phyloP scores from a whole-genome alignment of 2,329 filamentous ascomycete species.

The Tolypocladium capitatum region DNA sequence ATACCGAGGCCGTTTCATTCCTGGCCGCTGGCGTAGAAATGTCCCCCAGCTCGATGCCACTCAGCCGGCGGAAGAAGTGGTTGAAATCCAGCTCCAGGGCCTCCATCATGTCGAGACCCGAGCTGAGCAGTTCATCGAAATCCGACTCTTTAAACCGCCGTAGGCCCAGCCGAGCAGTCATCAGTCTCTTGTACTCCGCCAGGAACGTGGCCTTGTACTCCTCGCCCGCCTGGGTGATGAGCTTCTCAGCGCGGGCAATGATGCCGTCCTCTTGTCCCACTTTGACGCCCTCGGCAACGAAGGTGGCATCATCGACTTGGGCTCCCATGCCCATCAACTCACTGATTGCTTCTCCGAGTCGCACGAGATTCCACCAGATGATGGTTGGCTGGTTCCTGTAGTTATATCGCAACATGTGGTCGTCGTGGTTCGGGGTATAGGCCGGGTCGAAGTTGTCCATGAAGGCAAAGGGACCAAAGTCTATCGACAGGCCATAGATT shows the following conservation, averaged over 20 bases:
- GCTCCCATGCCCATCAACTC: slow-evolving; percentile 73
- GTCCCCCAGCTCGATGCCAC: slow-evolving; percentile 45
- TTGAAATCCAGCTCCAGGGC: slow-evolving; percentile 81
- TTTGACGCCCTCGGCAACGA: slow-evolving; percentile 57
- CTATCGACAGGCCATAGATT: slow-evolving; percentile 74
- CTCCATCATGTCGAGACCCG: slow-evolving; percentile 70
- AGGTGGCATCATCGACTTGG: slow-evolving; percentile 56
- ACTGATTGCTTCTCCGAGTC: slow-evolving; percentile 77
- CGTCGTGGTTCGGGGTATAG: slow-evolving; percentile 96
- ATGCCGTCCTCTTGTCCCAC: slow-evolving; percentile 52
- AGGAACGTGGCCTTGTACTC: slow-evolving; percentile 85
- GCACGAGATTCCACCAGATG: slow-evolving; percentile 97
- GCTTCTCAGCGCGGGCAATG: slow-evolving; percentile 64
- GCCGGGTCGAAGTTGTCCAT: slow-evolving; percentile 91
- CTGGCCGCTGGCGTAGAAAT: slow-evolving; percentile 52
- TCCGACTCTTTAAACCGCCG: slow-evolving; percentile 56
- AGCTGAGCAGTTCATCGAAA: slow-evolving; percentile 71
- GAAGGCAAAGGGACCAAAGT: slow-evolving; percentile 95
- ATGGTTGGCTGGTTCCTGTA: slow-evolving; percentile 92
- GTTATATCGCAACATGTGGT: slow-evolving; percentile 71
- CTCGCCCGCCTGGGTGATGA: slow-evolving; percentile 70
- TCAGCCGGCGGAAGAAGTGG: slow-evolving; percentile 78
- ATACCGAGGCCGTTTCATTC: slow-evolving; percentile 49
- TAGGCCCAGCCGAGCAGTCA: slow-evolving; percentile 69
- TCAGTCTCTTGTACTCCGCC: slow-evolving; percentile 75